Base-by-base conservation (phyloP, 805 yeast species). In the Blastobotrys chiropterorum region DNA sequence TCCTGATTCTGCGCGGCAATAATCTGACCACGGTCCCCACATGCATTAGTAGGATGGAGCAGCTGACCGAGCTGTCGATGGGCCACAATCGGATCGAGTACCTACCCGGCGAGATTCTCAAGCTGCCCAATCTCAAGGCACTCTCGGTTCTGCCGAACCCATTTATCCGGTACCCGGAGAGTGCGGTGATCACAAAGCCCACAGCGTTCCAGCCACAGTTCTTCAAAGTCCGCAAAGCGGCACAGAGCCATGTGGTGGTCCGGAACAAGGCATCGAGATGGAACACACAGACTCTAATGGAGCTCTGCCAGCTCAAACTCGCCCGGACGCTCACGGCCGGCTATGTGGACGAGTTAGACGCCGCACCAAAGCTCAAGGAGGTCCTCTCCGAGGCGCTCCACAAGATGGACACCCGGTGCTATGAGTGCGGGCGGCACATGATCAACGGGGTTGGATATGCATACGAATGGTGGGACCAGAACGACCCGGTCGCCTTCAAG, bases 111-210 rank as follows among this genome's bases (percentile, higher is more conserved):
- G 75, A 72, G 53, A 53, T 72, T 8, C 59, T 65, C 17, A 52
- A 45, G 3, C 56, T 72, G 40, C 55, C 54, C 5, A 38, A 54
- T 5, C 62, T 71, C 44, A 49, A 51, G 15, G 55, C 62, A 8
- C 53, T 72, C 26, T 59, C 70, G 3, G 57, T 67, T n/a, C 57
- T 62, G 39, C 74, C 75, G 7, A 72, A 72, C 46, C 68, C 68
- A 13, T 62, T 71, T 22, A 17, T 56, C 55, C 41, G 38, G 42
- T 21, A 16, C 2, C 31, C 41, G 15, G 41, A 19, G 19, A 4
- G 13, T 19, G 43, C 19, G 13, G 3, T 19, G 43, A 5, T 16
- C 20, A 40, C 43, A 40, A 40, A 40, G 19, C 16, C 16, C 43
- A 3, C 43, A 16, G 5, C 34, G 34, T 26, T 26, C 34, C 34